Base-by-base conservation (phyloP, 352 stramenopile species). In the Phytophthora ohioensis region DNA sequence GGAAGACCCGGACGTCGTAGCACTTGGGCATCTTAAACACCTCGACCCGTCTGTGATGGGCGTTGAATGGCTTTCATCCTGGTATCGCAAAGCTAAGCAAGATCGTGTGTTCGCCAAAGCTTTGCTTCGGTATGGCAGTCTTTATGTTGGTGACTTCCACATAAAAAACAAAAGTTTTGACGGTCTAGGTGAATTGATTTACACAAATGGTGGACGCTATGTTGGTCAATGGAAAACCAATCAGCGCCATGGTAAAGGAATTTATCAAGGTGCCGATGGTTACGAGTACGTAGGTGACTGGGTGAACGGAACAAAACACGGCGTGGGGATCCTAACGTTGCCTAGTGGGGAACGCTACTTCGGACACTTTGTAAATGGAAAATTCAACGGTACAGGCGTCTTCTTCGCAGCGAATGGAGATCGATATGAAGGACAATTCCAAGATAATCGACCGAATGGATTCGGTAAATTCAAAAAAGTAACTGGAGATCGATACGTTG, bases 141-240 rank as follows among this genome's bases (percentile, higher is more conserved):
- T 95, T 9, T 95, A 93, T 53, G 71, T 96, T 9, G 91, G 92
- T 3, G 82, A 93, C 39, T 96, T 94, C 57, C 45, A 66, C 4
- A 39, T 63, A 12, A 67, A 65, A 12, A 59, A 82, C 12, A 81
- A 81, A 3, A 68, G 36, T 30, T 89, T 92, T 46, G 75, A 98
- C 39, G 93, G 93, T 2, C 66, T 97, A 15, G 94, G 94, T 3
- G 83, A 97, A 57, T 74, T 98, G n/a, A 77, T 87, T 11, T 97
- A 98, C 70, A 63, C 69, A 2, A 81, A 92, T 54, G 93, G 94
- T 2, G 88, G 90, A 42, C 79, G 78, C 10, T 98, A 98, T 71
- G 78, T 82, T 30, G 95, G 94, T 10, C 78, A 93, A 60, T 98
- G 91, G 84, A 67, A 71, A 35, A 52, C 80, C 38, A 92, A 88